phyloP scores from a whole-genome alignment of 176 grass and related monocot genomes.

The Carex cristatella region DNA sequence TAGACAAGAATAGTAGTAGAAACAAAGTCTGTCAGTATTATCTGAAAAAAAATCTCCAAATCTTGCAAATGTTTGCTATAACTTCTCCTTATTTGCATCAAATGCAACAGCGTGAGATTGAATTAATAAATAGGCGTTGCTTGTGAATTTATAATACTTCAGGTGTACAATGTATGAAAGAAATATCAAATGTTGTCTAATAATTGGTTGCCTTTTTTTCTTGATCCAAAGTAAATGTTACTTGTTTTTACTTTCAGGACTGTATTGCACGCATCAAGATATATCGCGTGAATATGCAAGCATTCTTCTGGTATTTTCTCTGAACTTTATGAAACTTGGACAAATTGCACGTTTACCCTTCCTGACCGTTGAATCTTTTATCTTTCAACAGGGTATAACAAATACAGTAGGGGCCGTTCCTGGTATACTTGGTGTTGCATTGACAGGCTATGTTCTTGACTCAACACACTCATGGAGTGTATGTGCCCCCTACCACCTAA shows the following conservation, averaged over 20 bases:
- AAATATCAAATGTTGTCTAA: neutral
- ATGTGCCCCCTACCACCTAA: slow-evolving; percentile 23
- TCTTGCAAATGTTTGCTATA: neutral
- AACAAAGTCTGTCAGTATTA: neutral
- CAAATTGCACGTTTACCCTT: neutral
- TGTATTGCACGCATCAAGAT: slow-evolving; percentile 99
- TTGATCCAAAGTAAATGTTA: neutral
- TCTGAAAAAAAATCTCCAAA: neutral
- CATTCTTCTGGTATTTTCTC: slow-evolving; percentile 79
- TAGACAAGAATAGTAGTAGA: neutral
- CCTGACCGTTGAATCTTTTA: slow-evolving; percentile 4
- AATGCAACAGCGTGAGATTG: slow-evolving; percentile 26
- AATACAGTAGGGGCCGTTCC: slow-evolving; percentile 85
- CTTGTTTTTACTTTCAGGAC: slow-evolving; percentile 41
- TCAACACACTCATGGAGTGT: slow-evolving; percentile 97
- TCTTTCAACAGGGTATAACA: slow-evolving; percentile 68
- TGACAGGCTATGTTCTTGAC: slow-evolving; percentile 90
- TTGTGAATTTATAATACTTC: neutral
- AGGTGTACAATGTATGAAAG: neutral
- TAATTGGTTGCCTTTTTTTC: neutral
- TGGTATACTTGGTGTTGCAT: slow-evolving; percentile 70
- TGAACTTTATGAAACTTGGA: neutral
- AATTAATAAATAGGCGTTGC: neutral
- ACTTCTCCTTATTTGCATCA: neutral
- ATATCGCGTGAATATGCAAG: slow-evolving; percentile 97